phyloP scores from a whole-genome alignment of 2,329 filamentous ascomycete genomes.

The Aspergillus calidoustus region DNA sequence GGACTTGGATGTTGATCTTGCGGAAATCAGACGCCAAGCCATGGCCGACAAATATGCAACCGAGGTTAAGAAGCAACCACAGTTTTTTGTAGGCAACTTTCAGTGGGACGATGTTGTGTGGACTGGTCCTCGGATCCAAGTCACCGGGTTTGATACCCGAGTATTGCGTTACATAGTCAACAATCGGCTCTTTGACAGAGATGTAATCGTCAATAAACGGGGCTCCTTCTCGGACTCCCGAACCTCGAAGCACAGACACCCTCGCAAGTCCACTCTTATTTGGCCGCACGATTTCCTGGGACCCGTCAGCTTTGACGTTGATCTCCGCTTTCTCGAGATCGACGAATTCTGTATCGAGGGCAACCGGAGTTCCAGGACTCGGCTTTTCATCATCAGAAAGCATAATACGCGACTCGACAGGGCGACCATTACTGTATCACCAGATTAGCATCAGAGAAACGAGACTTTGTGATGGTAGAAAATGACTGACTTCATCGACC shows the following conservation, averaged over 20 bases:
- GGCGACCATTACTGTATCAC: constrained; percentile 37
- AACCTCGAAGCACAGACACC: constrained; percentile 84
- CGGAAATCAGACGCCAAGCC: constrained; percentile 94
- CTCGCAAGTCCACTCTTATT: constrained; percentile 90
- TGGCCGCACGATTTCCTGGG: constrained; percentile 87
- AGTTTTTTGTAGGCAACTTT: constrained; percentile 98
- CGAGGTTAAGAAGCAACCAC: constrained; percentile 93
- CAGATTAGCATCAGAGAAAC: constrained; percentile 7
- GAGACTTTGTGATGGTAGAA: constrained; percentile 2
- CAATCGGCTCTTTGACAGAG: constrained; percentile 83
- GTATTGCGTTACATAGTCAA: constrained; percentile 93
- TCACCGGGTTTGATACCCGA: constrained; percentile 89
- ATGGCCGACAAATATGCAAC: constrained; percentile 91
- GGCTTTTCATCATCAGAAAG: constrained; percentile 65
- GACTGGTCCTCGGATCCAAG: constrained; percentile 75
- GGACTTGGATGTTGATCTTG: constrained; percentile 96
- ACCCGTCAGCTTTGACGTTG: constrained; percentile 92
- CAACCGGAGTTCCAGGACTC: constrained; percentile 74
- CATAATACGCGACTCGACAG: constrained; percentile 44
- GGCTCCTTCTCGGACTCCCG: constrained; percentile 74
- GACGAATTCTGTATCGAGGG: constrained; percentile 96
- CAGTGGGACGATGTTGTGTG: constrained; percentile 81
- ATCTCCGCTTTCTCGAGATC: constrained; percentile 91
- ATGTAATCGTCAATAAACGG: constrained; percentile 99
- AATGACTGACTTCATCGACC: constrained; percentile 54